Conservation (phyloP, 768 basidiomycete genomes). For the Roridomyces roridus region DNA sequence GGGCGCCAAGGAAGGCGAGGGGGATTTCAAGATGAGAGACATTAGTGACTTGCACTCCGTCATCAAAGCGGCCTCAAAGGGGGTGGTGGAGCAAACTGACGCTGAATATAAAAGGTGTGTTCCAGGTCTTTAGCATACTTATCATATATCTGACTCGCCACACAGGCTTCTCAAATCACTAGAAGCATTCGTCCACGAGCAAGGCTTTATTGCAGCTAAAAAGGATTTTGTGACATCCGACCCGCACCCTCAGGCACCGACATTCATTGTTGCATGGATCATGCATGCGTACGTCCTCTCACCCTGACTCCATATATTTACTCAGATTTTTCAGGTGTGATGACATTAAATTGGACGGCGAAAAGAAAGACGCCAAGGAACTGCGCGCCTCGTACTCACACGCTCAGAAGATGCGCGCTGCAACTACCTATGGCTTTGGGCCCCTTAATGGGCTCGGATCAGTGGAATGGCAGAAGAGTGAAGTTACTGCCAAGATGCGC, state of each 20-base stretch:
- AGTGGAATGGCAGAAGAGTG: slow-evolving; percentile 35
- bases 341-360: slow-evolving; percentile 31
- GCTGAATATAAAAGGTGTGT: slow-evolving; percentile 35
- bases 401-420: slow-evolving; percentile 44
- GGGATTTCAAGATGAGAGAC: slow-evolving; percentile 5
- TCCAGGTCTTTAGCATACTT: neutral
- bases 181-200: slow-evolving; percentile 17
- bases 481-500: slow-evolving; percentile 27
- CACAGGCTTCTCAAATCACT: slow-evolving; percentile 26
- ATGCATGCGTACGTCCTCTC: slow-evolving; percentile 26
- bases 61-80: slow-evolving; percentile 33
- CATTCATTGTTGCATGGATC: slow-evolving; percentile 34
- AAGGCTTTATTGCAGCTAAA: slow-evolving; percentile 18
- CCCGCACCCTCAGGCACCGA: slow-evolving; percentile 23
- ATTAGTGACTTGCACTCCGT: slow-evolving; percentile 9
- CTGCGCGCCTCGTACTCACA: slow-evolving; percentile 31
- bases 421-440: slow-evolving; percentile 37
- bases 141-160: neutral
- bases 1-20: slow-evolving; percentile 10
- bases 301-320: neutral
- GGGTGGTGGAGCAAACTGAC: slow-evolving; percentile 37
- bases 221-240: slow-evolving; percentile 22
- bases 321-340: slow-evolving; percentile 30
- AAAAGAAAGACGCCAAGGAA: slow-evolving; percentile 15
- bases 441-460: slow-evolving; percentile 27